Conservation (phyloP, 495 filamentous ascomycete genomes). For the Hypoxylon rickii region DNA sequence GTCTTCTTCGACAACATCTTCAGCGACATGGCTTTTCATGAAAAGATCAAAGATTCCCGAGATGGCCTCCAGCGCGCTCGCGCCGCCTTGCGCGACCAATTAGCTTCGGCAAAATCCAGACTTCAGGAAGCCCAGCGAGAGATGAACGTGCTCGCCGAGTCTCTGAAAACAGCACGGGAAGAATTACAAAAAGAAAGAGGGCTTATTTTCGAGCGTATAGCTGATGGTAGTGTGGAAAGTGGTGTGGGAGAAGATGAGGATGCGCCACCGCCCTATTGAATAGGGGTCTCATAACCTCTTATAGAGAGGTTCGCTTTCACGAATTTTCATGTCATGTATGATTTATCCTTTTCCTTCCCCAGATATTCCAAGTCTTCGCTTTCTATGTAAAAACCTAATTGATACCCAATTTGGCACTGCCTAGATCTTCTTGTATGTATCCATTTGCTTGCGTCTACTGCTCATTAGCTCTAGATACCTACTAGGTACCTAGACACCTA, state of each 20-base stretch:
- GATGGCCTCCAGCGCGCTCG: constrained; percentile 37
- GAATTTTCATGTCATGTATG: no score
- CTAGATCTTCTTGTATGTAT: no score
- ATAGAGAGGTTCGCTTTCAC: no score
- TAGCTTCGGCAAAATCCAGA: constrained; percentile 31
- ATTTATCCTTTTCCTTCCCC: no score
- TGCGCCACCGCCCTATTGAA: constrained; percentile 28
- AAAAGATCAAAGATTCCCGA: constrained; percentile 48
- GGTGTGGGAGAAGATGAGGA: no score
- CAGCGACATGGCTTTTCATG: constrained; percentile 50
- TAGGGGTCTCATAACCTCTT: not conserved
- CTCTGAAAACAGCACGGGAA: constrained; percentile 38
- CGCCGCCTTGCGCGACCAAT: constrained; percentile 21
- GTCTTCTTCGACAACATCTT: constrained; percentile 56
- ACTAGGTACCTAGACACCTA: no score
- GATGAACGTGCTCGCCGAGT: constrained; percentile 28
- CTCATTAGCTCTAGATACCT: no score
- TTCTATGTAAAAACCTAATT: no score
- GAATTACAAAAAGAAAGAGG: constrained; percentile 47
- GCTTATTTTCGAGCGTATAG: constrained; percentile 36
- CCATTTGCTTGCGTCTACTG: no score
- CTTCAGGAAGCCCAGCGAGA: constrained; percentile 20
- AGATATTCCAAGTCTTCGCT: no score
- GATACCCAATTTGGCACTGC: no score
- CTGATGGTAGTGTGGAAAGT: constrained; percentile 4